phyloP scores from a whole-genome alignment of 345 rosid genomes.

The Euclidium syriacum region DNA sequence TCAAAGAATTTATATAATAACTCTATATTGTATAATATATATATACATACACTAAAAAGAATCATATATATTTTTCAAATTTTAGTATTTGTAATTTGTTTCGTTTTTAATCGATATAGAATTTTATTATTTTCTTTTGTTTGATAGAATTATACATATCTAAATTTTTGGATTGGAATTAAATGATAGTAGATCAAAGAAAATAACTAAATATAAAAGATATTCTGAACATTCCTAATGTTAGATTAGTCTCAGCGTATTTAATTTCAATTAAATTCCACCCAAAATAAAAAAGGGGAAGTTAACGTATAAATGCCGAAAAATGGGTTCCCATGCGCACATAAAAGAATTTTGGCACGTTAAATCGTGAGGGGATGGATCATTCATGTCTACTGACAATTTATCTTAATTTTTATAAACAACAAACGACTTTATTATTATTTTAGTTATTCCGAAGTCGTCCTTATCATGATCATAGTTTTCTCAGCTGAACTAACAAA shows the following conservation, averaged over 20 bases:
- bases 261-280: not conserved
- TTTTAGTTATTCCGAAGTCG: slow-evolving; percentile 5
- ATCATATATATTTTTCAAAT: no score
- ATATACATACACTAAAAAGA: no score
- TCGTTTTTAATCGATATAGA: no score
- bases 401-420: slow-evolving; percentile 5
- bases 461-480: slow-evolving; percentile 11
- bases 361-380: slow-evolving; percentile 21
- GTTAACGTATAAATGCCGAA: slow-evolving; percentile 4
- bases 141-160: no score
- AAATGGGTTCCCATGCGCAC: slow-evolving; percentile 24
- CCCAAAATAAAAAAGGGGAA: not conserved
- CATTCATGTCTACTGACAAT: slow-evolving; percentile 26
- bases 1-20: no score
- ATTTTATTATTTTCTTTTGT: no score
- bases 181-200: no score
- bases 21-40: no score
- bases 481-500: slow-evolving; percentile 15
- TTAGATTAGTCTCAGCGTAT: not conserved
- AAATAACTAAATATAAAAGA: no score
- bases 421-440: not conserved
- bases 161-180: no score
- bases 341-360: slow-evolving; percentile 15
- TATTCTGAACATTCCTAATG: no score
- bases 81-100: no score